Evolutionary conservation across 2,329 filamentous ascomycete species (phyloP).

Genomic region (Alternaria infectoria): DNA sequence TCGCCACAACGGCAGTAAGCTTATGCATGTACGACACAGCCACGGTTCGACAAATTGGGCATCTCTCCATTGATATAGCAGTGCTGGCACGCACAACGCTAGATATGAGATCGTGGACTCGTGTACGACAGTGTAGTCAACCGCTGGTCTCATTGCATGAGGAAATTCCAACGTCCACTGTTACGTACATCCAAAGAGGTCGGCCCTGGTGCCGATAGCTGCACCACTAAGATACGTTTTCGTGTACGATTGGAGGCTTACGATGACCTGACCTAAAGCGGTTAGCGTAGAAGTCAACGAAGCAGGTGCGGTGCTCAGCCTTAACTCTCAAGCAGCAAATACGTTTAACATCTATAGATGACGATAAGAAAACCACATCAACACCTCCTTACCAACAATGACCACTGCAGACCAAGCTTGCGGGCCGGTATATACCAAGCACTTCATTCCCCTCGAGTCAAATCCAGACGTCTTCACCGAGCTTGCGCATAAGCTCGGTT

Average conservation of each 20-base stretch:
- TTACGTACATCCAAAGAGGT: not conserved
- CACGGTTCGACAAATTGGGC: not conserved
- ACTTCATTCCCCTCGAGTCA: conserved; percentile 58
- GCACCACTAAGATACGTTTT: not conserved
- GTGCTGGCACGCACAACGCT: not conserved
- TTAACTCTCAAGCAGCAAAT: not conserved
- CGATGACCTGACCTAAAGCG: not conserved
- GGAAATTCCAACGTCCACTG: not conserved
- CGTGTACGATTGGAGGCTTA: not conserved
- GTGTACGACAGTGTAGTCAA: not conserved
- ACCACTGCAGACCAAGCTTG: too few species aligned
- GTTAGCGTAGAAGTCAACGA: not conserved
- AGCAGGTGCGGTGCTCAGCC: not conserved
- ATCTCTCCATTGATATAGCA: not conserved
- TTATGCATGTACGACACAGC: not conserved
- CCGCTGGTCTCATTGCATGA: not conserved
- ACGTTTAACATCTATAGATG: not conserved
- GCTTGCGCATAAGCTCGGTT: conserved; percentile 81
- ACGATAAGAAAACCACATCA: not conserved
- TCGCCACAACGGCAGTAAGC: not conserved
- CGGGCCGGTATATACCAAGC: conserved; percentile 15
- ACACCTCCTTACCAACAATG: not conserved
- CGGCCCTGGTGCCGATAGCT: not conserved
- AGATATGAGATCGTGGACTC: not conserved
- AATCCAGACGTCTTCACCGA: conserved; percentile 89